Conservation (phyloP, 345 rosid species). For the Viola odorata region DNA sequence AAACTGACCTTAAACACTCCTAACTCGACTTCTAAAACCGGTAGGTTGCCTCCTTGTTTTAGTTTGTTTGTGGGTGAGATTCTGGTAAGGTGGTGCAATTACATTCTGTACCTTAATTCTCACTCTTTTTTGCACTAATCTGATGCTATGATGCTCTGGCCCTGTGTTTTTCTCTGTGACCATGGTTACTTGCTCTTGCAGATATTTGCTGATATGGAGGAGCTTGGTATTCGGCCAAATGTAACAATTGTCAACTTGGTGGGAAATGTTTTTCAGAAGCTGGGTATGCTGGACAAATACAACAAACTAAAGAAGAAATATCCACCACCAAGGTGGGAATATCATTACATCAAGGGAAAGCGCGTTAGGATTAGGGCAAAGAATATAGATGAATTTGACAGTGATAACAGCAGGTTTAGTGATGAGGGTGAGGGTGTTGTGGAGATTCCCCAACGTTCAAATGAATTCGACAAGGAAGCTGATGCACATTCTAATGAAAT, state of each 20-base stretch:
- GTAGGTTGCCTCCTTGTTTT: too few species aligned
- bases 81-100: too few species aligned
- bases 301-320: constrained; percentile 62
- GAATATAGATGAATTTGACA: constrained; percentile 12
- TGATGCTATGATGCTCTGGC: too few species aligned
- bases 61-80: too few species aligned
- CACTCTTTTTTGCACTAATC: too few species aligned
- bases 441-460: constrained; percentile 2
- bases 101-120: too few species aligned
- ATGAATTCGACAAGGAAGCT: constrained; percentile 1
- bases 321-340: constrained; percentile 79
- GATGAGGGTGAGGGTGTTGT: constrained; percentile 6
- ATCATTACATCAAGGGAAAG: constrained; percentile 72
- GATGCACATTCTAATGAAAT: not conserved
- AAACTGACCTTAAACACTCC: too few species aligned
- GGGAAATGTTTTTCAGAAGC: constrained; percentile 59
- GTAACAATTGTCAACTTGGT: constrained; percentile 58
- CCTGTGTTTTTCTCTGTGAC: not conserved
- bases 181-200: constrained; percentile 15
- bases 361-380: constrained; percentile 62
- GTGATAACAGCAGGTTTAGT: constrained; percentile 27
- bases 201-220: constrained; percentile 99
- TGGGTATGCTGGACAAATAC: constrained; percentile 67
- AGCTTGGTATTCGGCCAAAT: constrained; percentile 71
- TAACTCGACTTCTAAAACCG: too few species aligned